Conservation (phyloP, 1,284 basidiomycete species). For the Ustilago trichophora region DNA sequence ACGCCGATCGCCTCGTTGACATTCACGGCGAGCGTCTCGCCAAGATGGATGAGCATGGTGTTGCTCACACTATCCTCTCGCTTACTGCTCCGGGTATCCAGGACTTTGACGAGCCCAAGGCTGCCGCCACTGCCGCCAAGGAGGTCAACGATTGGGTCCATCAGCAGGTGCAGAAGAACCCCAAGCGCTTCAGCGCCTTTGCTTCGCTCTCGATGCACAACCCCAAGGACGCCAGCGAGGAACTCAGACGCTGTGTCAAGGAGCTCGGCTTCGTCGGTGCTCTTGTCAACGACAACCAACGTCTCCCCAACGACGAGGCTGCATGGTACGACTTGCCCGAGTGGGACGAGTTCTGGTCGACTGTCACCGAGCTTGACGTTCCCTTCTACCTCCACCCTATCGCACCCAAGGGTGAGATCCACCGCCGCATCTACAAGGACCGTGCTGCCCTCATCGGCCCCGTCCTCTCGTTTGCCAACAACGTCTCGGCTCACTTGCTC, state of each 20-base stretch:
- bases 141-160: constrained; percentile 59
- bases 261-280: constrained; percentile 50
- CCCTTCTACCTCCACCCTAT: constrained; percentile 67
- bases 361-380: constrained; percentile 64
- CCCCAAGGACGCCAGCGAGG: constrained; percentile 60
- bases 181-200: constrained; percentile 64
- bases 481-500: constrained; percentile 64
- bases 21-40: constrained; percentile 54
- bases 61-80: constrained; percentile 57
- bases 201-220: constrained; percentile 66
- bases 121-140: constrained; percentile 46
- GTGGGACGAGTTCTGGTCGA: constrained; percentile 61
- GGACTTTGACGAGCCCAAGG: constrained; percentile 56
- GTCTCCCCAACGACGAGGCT: constrained; percentile 42
- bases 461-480: constrained; percentile 64
- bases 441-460: constrained; percentile 65
- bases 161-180: constrained; percentile 56
- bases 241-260: constrained; percentile 63
- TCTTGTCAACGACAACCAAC: constrained; percentile 47
- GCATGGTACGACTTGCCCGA: constrained; percentile 47
- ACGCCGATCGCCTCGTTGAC: constrained; percentile 47
- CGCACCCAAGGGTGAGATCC: constrained; percentile 63
- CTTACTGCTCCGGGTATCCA: constrained; percentile 60
- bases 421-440: constrained; percentile 62
- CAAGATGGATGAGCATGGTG: constrained; percentile 59